Base-by-base conservation (phyloP, 768 basidiomycete species). In the Podaxis sp. region DNA sequence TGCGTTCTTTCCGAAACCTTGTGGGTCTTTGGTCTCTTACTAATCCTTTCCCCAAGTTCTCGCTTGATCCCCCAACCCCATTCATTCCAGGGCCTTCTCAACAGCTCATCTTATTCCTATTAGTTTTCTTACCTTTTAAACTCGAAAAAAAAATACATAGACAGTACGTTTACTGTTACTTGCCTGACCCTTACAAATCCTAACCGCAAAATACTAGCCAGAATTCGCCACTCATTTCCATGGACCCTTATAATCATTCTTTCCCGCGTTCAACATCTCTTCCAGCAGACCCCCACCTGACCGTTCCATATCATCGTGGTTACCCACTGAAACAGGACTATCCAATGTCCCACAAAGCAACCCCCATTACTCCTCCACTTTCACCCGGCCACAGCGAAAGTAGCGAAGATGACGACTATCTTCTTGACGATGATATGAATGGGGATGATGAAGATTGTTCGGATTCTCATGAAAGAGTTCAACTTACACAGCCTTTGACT, bases 191-290 rank as follows among this genome's bases (percentile, higher is more conserved):
- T 40, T 36, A 23, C 37, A 7, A n/a, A 10, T 18, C 36, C 52
- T 35, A 16, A 11, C 50, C 21, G 5, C 16, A 23, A 32, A 35
- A 11, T 46, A 27, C 37, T 5, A 42, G 32, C 27, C 14, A 42
- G 36, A 32, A 32, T 2, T 9, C 32, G 32, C 32, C 61, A 40
- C 44, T 47, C 58, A 18, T 62, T 47, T 59, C 21, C 27, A 61
- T 59, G 57, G 46, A 56, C 25, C 58, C 50, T n/a, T 55, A 25
- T 55, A 57, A 44, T 38, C 50, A 51, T 23, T 58, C 71, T 37
- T 69, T 74, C 51, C 69, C 71, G 35, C 72, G 72, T 55, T 69
- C 71, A n/a, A 66, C 73, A 28, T 74, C 74, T 50, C 70, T 74
- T 37, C 71, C 72, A 38, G 48, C 59, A 28, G 46, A 57, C 23